Evolutionary conservation across 2,329 filamentous ascomycete species (phyloP), one percentile per base, ranked within the genome.

Genomic region (Sclerotinia subarctica): DNA sequence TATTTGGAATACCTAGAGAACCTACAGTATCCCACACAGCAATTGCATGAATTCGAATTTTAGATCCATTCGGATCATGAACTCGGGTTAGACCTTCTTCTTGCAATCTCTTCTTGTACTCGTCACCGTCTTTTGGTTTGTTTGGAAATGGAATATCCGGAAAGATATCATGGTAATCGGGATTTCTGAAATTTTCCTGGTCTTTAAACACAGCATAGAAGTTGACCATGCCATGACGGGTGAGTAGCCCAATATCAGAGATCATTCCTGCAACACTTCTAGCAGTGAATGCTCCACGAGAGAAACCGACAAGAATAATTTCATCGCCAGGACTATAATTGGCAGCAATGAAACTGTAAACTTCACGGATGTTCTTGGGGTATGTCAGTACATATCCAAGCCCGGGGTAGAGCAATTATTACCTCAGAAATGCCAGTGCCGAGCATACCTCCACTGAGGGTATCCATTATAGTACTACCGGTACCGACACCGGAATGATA

Each of bases 401-500:
- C 15, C 4, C 54, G 26, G 47, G 19, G 26, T 51, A 59, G 32
- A 26, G 62, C 8, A 42, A 46, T 19, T 38, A 70, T 52, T 49
- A 76, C 75, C 64, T 76, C 76, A 49, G 74, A 74, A 53, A 88
- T 81, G 1, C 85, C 85, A 21, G 80, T 76, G 2, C 85, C 85
- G 72, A 87, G 85, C 2, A 84, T 82, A 54, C 85, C 85, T 7
- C 85, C 85, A 0, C 82, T 81, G 21, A 87, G 70, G 56, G 79
- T 79, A 68, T 86, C 83, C n/a, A 85, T 66, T 42, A 80, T 71
- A 56, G 81, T 81, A 70, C 81, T 81, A 1, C 82, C 82, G 3
- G 84, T 85, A 21, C 86, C 86, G 38, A 88, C 85, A 26, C 86
- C 86, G 11, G 85, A 84, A 74, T 87, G 84, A 74, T 89, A 89